Evolutionary conservation across 1,139 yeast species (phyloP), one percentile per base, ranked within the genome.

Genomic region (Hansenula lynferdii): DNA sequence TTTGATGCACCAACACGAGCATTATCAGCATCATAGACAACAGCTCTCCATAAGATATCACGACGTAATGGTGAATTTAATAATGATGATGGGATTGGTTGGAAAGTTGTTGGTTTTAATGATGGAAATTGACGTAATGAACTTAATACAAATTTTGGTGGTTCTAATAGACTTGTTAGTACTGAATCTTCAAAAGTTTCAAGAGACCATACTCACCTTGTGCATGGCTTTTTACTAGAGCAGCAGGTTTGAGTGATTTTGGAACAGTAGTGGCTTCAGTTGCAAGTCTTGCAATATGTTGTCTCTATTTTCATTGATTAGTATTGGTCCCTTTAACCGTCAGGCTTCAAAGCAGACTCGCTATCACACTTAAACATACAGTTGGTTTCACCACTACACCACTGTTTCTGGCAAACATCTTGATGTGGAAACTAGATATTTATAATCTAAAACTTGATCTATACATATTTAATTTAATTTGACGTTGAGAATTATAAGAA

Each of bases 41-140:
- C 97, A 1, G 97, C 96, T 56, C 82, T 79, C 97, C 97, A 92
- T 46, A 92, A 72, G 26, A 90, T 63, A 62, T 92, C 99, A 62
- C 96, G 80, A 64, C 98, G 80, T 42, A 85, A 61, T 29, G 96
- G 95, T 26, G 73, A 69, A 42, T 81, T 81, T 39, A 92, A 67
- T 36, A 89, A 72, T 18, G 69, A 57, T 6, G 82, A 63, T 30
- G 95, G 85, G 28, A 89, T 79, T 19, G 97, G 94, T 42, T 85
- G 73, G 50, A 85, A 75, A 22, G 77, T 61, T 37, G 74, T 72
- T 28, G 98, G 98, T 61, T 87, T 96, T 42, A 92, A 70, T 8
- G 95, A 82, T 28, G 98, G 98, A 61, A 92, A 92, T 16, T 80
- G 61, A 45, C 97, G 77, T 39, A 87, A 64, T 6, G 95, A 75